Percentiles rank a stretch among this genome's conserved stretches.
phyloP scores from a whole-genome alignment of 2,329 filamentous ascomycete species.

The Didymellaceae sp. region DNA sequence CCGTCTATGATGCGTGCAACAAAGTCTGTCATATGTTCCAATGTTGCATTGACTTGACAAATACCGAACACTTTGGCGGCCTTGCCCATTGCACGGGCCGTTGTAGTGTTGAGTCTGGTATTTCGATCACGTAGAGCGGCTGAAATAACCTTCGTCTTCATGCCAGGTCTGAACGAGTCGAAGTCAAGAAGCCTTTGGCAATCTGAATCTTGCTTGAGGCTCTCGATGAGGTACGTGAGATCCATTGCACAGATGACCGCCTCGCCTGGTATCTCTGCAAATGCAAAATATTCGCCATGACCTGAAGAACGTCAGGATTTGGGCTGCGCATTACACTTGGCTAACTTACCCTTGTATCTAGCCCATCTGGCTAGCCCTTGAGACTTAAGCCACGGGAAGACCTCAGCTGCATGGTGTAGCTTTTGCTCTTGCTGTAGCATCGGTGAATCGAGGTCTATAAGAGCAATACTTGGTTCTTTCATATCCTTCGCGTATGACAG shows the following conservation, averaged over 20 bases:
- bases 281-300: neutral
- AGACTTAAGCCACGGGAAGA: neutral
- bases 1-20: conserved; percentile 11
- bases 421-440: conserved; percentile 1
- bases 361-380: conserved; percentile 2
- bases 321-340: neutral
- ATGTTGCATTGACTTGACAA: neutral
- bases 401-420: neutral
- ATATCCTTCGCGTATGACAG: conserved; percentile 10
- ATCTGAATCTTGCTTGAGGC: neutral
- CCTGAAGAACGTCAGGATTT: neutral
- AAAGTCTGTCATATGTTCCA: conserved; percentile 6
- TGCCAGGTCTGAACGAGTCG: neutral
- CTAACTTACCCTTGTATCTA: conserved; percentile 5
- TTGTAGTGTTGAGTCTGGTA: neutral
- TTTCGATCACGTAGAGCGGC: neutral
- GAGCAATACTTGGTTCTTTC: conserved; percentile 3
- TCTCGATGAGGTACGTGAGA: neutral
- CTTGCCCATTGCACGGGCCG: neutral
- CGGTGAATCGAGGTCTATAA: conserved; percentile 1
- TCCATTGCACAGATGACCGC: neutral
- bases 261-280: neutral
- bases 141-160: neutral
- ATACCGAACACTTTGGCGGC: conserved; percentile 8
- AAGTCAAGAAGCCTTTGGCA: neutral